Percentiles rank a stretch among this genome's conserved stretches.
Evolutionary conservation across 2,329 filamentous ascomycete species (phyloP).

Genomic region (Sclerotinia glacialis): DNA sequence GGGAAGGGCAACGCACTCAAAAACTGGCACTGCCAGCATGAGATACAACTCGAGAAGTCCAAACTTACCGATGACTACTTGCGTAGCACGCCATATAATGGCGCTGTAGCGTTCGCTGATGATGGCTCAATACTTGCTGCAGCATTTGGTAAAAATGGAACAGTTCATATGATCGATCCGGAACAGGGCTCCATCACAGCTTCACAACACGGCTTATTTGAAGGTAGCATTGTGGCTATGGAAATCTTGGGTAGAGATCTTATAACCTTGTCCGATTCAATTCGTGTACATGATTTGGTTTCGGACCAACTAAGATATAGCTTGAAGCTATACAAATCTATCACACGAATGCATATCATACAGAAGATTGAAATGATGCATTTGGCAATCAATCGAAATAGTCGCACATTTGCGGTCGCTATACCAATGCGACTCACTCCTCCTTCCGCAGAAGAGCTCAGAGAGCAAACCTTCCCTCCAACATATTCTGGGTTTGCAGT

Average conservation of each 20-base stretch:
- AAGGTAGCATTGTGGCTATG: slow-evolving; percentile 63
- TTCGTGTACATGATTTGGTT: slow-evolving; percentile 83
- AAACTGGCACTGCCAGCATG: slow-evolving; percentile 70
- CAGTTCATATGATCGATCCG: slow-evolving; percentile 75
- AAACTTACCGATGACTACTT: slow-evolving; percentile 38
- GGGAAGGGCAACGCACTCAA: slow-evolving; percentile 57
- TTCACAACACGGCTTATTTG: slow-evolving; percentile 65
- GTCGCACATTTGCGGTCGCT: slow-evolving; percentile 64
- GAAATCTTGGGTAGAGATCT: slow-evolving; percentile 71
- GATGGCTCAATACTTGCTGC: slow-evolving; percentile 82
- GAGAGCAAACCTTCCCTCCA: slow-evolving; percentile 44
- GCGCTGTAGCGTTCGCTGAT: slow-evolving; percentile 73
- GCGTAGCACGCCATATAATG: slow-evolving; percentile 42
- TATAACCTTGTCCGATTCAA: slow-evolving; percentile 68
- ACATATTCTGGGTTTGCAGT: slow-evolving; percentile 55
- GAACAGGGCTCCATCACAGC: slow-evolving; percentile 63
- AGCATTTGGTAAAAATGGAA: slow-evolving; percentile 56
- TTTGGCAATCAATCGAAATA: slow-evolving; percentile 67
- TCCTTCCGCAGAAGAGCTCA: slow-evolving; percentile 19
- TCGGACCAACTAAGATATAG: slow-evolving; percentile 70
- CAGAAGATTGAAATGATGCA: slow-evolving; percentile 53
- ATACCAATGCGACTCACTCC: slow-evolving; percentile 40
- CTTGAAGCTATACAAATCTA: slow-evolving; percentile 52
- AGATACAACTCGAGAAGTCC: slow-evolving; percentile 48
- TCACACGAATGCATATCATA: slow-evolving; percentile 37